These are phyloP conservation scores for Candida piceae DNA, from an alignment of 805 yeast species.

Conservation along the genomic window DNA sequence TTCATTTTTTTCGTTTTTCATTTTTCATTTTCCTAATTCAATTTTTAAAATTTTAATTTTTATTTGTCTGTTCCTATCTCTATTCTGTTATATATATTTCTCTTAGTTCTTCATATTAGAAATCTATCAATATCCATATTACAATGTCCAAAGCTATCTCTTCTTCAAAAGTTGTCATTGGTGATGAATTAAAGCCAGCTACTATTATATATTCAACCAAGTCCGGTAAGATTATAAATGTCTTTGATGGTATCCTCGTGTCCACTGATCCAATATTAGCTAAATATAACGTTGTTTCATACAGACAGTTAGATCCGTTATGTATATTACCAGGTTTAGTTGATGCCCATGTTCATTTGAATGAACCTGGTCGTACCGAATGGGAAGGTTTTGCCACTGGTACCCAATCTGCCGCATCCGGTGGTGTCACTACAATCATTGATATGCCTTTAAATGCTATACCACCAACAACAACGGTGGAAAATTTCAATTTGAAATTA, in stretches of 20 bases:
- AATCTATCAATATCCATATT: no score
- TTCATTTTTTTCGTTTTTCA: no score
- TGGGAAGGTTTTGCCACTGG: constrained; percentile 99
- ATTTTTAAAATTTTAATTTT: no score
- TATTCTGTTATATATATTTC: no score
- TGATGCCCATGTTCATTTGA: constrained; percentile 90
- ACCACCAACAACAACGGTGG: constrained; percentile 88
- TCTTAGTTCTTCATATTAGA: neutral
- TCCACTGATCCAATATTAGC: constrained; percentile 36
- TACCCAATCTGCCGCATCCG: constrained; percentile 88
- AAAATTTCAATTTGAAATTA: constrained; percentile 68
- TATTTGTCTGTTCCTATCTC: no score
- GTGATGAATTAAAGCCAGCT: constrained; percentile 46
- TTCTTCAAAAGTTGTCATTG: constrained; percentile 53
- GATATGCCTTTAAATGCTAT: constrained; percentile 97
- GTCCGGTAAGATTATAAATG: constrained; percentile 55
- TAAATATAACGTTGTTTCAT: constrained; percentile 37
- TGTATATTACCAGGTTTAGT: constrained; percentile 85
- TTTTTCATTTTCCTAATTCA: no score
- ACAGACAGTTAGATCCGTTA: constrained; percentile 54
- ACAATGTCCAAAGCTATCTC: constrained; percentile 60
- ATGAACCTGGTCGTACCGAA: constrained; percentile 97
- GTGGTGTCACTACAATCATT: constrained; percentile 93
- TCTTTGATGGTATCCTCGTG: constrained; percentile 36
- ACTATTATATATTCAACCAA: constrained; percentile 56